A percentile compares a stretch with the other conserved stretches of the same genome.
phyloP scores from a whole-genome alignment of 805 yeast genomes.

The Barnettozyma salicaria region DNA sequence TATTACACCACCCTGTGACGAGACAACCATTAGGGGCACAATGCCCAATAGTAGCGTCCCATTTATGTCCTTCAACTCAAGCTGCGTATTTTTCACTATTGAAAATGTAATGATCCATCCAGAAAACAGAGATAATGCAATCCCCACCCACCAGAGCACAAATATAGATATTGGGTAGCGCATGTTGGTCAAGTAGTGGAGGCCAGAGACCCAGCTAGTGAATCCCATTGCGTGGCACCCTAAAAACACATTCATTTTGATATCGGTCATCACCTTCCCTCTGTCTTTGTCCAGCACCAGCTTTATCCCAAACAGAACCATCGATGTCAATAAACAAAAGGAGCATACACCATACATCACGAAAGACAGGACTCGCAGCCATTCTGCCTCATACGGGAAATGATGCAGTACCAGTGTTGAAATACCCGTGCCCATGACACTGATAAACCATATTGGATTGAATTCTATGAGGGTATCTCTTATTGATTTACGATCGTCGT shows the following conservation, averaged over 20 bases:
- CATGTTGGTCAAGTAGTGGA: constrained; percentile 39
- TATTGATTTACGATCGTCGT: no score
- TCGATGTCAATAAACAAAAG: constrained; percentile 38
- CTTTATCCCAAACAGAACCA: constrained; percentile 37
- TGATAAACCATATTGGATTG: constrained; percentile 58
- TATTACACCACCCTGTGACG: constrained; percentile 63
- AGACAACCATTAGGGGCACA: constrained; percentile 73
- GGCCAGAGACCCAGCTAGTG: constrained; percentile 55
- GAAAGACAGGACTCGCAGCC: constrained; percentile 53
- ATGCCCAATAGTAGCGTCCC: constrained; percentile 64
- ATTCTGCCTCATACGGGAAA: constrained; percentile 59
- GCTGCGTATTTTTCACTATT: constrained; percentile 29
- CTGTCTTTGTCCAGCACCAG: constrained; percentile 29
- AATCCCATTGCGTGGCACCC: constrained; percentile 83
- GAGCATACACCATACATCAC: constrained; percentile 59
- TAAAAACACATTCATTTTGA: constrained; percentile 52
- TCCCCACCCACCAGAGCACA: constrained; percentile 71
- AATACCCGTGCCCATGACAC: constrained; percentile 85
- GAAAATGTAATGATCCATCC: constrained; percentile 54
- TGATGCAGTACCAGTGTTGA: constrained; percentile 51
- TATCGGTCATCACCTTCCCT: constrained; percentile 31
- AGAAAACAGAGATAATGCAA: constrained; percentile 45
- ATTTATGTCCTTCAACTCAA: constrained; percentile 38
- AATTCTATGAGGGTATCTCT: constrained; percentile 21
- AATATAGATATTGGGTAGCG: constrained; percentile 39